phyloP scores from a whole-genome alignment of 176 grass and related monocot genomes.

The Oryza nivara region DNA sequence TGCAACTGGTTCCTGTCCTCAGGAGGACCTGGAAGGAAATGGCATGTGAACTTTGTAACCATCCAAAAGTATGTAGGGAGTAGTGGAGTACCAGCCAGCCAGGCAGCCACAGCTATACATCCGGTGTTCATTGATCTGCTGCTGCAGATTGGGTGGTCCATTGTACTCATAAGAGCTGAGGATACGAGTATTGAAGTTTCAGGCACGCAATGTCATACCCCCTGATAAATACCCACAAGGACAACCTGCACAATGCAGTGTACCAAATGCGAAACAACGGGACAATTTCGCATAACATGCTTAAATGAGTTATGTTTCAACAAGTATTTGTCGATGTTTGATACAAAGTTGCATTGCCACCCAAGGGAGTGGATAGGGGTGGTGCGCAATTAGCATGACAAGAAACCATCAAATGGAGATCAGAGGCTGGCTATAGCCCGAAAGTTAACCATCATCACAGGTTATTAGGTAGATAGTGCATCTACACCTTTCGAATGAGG shows the following conservation, averaged over 20 bases:
- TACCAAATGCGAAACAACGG: not conserved
- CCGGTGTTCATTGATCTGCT: constrained; percentile 8
- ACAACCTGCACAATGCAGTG: not conserved
- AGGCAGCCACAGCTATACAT: constrained; percentile 28
- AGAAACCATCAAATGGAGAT: not conserved
- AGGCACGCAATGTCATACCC: not conserved
- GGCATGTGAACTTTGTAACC: constrained; percentile 62
- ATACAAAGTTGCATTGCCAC: not conserved
- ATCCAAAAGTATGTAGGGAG: constrained; percentile 43
- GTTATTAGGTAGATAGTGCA: not conserved
- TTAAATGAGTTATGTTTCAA: not conserved
- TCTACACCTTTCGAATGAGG: constrained; percentile 56
- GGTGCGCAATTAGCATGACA: not conserved
- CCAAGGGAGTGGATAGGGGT: not conserved
- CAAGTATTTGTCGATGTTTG: not conserved
- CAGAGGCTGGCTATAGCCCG: not conserved
- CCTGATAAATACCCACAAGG: not conserved
- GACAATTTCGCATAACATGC: not conserved
- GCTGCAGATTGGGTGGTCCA: constrained; percentile 46
- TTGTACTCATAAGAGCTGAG: not conserved
- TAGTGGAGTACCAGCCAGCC: not conserved
- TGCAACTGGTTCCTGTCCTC: constrained; percentile 48
- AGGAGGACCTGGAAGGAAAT: constrained; percentile 27
- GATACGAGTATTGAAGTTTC: constrained; percentile 8
- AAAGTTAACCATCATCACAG: not conserved